Percentiles rank a stretch among this genome's conserved stretches.
phyloP scores from a whole-genome alignment of 257 asterid genomes.

The Solanum paucissectum region DNA sequence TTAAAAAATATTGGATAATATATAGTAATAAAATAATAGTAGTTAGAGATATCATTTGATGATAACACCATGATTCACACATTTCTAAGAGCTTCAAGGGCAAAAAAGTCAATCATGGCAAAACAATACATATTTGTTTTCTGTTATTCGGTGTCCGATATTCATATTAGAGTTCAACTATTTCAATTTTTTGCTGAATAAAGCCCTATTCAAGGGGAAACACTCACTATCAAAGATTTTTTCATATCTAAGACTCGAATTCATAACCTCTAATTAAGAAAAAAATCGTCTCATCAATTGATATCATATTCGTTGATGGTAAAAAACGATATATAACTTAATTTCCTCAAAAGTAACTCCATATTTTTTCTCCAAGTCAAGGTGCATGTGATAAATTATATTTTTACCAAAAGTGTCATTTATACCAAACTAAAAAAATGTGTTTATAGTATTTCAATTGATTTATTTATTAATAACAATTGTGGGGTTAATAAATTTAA shows the following conservation, averaged over 20 bases:
- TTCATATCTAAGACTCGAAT: fast-evolving
- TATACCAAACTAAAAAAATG: neutral
- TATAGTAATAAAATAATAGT: neutral
- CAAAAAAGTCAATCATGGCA: neutral
- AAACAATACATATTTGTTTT: neutral
- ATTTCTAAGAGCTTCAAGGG: neutral
- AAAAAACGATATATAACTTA: neutral
- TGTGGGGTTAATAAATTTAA: neutral
- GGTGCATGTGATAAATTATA: neutral
- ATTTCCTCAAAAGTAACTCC: neutral
- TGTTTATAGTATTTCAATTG: neutral
- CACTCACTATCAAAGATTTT: neutral
- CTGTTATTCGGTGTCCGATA: fast-evolving
- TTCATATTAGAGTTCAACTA: fast-evolving
- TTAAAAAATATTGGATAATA: neutral
- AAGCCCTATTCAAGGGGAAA: fast-evolving
- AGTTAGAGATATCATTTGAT: neutral
- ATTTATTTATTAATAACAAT: neutral
- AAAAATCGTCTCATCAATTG: too few relatives aligned
- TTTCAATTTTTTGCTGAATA: too few relatives aligned
- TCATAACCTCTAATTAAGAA: too few relatives aligned
- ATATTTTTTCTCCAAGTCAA: neutral
- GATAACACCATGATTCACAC: neutral
- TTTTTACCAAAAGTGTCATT: neutral
- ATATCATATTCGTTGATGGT: too few relatives aligned